phyloP scores from a whole-genome alignment of 495 filamentous ascomycete species.

The Penicillium cataractarum region DNA sequence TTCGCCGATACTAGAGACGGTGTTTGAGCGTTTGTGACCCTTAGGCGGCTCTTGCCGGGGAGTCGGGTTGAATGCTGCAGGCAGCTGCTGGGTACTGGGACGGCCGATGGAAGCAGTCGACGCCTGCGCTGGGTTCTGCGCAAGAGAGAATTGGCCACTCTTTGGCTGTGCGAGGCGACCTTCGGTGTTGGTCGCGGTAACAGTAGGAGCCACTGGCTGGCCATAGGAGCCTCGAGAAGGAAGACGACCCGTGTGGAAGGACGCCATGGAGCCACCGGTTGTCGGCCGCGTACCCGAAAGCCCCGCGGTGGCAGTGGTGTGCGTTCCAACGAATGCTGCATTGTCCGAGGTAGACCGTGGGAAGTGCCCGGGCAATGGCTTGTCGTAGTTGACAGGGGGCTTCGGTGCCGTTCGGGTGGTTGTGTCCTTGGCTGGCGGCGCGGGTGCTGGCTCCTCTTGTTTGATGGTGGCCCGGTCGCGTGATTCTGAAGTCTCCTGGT shows the following conservation, averaged over 20 bases:
- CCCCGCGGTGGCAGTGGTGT: constrained; percentile 54
- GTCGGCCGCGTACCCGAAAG: constrained; percentile 65
- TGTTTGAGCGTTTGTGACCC: constrained; percentile 90
- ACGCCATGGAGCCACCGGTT: constrained; percentile 82
- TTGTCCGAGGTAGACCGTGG: constrained; percentile 62
- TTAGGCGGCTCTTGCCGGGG: constrained; percentile 55
- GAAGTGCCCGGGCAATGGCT: constrained; percentile 45
- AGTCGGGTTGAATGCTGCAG: constrained; percentile 47
- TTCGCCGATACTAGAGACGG: constrained; percentile 77
- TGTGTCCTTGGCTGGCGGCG: constrained; percentile 9
- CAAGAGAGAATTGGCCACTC: constrained; percentile 73
- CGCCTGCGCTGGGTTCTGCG: constrained; percentile 49
- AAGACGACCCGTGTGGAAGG: constrained; percentile 63
- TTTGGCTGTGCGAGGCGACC: constrained; percentile 88
- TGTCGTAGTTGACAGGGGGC: constrained; percentile 31
- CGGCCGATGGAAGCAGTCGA: constrained; percentile 52
- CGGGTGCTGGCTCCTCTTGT: constrained; percentile 16
- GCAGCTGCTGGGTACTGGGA: constrained; percentile 59
- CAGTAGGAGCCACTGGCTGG: constrained; percentile 82
- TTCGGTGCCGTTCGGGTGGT: constrained; percentile 11
- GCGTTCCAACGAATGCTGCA: constrained; percentile 45
- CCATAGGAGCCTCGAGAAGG: constrained; percentile 86
- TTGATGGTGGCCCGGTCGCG: constrained; percentile 25
- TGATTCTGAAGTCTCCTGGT: constrained; percentile 24
- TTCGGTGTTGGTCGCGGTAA: constrained; percentile 88